Evolutionary conservation across 2,329 filamentous ascomycete genomes (phyloP).

Genomic region (Claviceps lovelessii): DNA sequence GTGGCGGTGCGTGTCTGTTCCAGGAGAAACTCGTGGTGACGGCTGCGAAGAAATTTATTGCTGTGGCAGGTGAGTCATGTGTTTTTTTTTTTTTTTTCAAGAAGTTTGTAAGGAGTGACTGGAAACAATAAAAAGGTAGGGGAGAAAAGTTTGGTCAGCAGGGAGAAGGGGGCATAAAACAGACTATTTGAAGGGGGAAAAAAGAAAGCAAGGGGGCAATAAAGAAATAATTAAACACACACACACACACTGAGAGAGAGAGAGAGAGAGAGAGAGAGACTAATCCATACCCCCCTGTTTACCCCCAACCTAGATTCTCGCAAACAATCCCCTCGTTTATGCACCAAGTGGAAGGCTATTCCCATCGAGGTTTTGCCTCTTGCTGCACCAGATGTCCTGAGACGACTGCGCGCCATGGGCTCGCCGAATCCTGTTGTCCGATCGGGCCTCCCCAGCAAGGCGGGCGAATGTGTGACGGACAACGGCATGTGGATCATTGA

Average conservation of each 20-base stretch:
- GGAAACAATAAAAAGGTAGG: not conserved
- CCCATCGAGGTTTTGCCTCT: slow-evolving; percentile 90
- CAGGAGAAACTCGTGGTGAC: slow-evolving; percentile 94
- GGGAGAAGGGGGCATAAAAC: not conserved
- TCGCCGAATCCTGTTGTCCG: slow-evolving; percentile 57
- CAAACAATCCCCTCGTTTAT: slow-evolving; percentile 67
- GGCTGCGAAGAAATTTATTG: slow-evolving; percentile 71
- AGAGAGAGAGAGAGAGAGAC: not conserved
- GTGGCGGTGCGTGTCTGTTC: slow-evolving; percentile 91
- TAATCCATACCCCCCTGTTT: not conserved
- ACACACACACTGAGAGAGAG: no score
- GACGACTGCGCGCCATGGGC: slow-evolving; percentile 58
- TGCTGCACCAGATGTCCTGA: slow-evolving; percentile 62
- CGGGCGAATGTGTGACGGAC: slow-evolving; percentile 55
- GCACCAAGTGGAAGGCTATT: slow-evolving; percentile 65
- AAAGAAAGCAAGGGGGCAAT: not conserved
- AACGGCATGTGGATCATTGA: slow-evolving; percentile 69
- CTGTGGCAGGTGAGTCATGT: slow-evolving; percentile 54
- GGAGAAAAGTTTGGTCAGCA: not conserved
- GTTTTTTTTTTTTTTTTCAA: not conserved
- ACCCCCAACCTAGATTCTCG: slow-evolving; percentile 53
- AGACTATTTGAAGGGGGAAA: not conserved
- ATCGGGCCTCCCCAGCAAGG: slow-evolving; percentile 59
- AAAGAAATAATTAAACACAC: no score
- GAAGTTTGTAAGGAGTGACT: no score